These are phyloP conservation scores for Trichoderma asperelloides DNA, from an alignment of 495 filamentous ascomycete species.

Conservation along the genomic window DNA sequence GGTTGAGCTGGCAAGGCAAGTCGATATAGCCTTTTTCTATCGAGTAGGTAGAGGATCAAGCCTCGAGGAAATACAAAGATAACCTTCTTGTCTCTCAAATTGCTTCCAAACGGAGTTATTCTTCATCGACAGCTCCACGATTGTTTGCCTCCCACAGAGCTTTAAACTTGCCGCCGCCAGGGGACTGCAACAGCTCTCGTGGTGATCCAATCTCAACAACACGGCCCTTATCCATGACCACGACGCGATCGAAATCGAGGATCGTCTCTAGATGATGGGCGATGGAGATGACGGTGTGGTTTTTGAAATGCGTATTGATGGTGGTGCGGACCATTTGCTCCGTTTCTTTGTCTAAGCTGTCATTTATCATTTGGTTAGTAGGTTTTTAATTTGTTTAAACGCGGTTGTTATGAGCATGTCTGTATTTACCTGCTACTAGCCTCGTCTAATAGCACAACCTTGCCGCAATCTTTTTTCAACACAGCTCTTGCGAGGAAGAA, in stretches of 20 bases:
- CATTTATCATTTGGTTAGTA: background rate
- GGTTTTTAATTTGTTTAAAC: background rate
- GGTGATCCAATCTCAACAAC: constrained; percentile 10
- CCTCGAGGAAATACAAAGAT: too few species aligned
- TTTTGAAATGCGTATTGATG: constrained; percentile 24
- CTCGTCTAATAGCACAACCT: constrained; percentile 23
- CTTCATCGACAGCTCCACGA: background rate
- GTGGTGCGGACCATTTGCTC: constrained; percentile 23
- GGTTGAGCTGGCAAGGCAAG: background rate
- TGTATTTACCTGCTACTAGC: constrained; percentile 20
- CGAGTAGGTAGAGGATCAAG: background rate
- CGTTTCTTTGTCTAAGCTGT: constrained; percentile 22
- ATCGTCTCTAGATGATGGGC: constrained; percentile 34
- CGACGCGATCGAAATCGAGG: constrained; percentile 26
- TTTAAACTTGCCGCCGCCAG: constrained; percentile 8
- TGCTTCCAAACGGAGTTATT: background rate
- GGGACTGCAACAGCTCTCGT: background rate
- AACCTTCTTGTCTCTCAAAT: background rate
- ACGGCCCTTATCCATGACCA: constrained; percentile 11
- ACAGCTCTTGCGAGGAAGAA: constrained; percentile 54
- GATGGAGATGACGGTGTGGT: constrained; percentile 36
- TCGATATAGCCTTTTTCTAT: background rate
- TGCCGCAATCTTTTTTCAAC: constrained; percentile 26
- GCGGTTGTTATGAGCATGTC: background rate
- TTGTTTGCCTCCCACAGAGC: constrained; percentile 10